Evolutionary conservation across 768 basidiomycete species (phyloP), one percentile per base, ranked within the genome.

Genomic region (Podaxis pistillaris): DNA sequence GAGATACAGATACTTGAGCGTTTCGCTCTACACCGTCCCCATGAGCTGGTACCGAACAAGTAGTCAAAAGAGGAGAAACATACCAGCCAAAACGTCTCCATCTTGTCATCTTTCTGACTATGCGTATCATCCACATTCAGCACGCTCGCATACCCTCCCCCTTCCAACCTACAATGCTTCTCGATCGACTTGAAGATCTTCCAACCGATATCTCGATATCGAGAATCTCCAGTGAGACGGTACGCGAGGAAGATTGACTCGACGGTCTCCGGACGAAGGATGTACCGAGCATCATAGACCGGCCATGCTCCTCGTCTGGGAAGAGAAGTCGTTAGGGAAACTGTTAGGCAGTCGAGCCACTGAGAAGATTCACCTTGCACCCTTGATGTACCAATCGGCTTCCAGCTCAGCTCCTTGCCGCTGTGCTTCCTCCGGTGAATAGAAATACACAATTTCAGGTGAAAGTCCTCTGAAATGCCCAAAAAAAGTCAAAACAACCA

Each of bases 171-270:
- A 70, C 94, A 94, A 72, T 96, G 85, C 70, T 86, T 85, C 70
- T 96, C 86, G 59, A 98, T 97, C 0, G 96, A 84, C 71, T 91
- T 80, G 79, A 98, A 98, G 66, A 98, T 96, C 17, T 80, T 73
- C 95, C 96, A 97, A 26, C 93, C 96, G 67, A 87, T 84, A 28
- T 88, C 80, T 26, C 96, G 87, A 70, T 96, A 98, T 49, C 82
- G 79, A 24, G 81, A 74, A 67, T 97, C 86, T 2, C 94, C 96
- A 0, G 95, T 97, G 2, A 95, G 79, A 36, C 96, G 87, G 72
- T 83, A 97, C 2, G 93, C 96, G 46, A 94, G 78, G 80, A 98
- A 97, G 49, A 98, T 85, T 0, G 93, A 94, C 72, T 98, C 96
- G 12, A 94, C 82, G 0, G 96, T 98, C 76, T 98, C 96, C 6